Evolutionary conservation across 441 rosid species (phyloP), one percentile per base, ranked within the genome.

Genomic region (Heliophila coronopifolia): DNA sequence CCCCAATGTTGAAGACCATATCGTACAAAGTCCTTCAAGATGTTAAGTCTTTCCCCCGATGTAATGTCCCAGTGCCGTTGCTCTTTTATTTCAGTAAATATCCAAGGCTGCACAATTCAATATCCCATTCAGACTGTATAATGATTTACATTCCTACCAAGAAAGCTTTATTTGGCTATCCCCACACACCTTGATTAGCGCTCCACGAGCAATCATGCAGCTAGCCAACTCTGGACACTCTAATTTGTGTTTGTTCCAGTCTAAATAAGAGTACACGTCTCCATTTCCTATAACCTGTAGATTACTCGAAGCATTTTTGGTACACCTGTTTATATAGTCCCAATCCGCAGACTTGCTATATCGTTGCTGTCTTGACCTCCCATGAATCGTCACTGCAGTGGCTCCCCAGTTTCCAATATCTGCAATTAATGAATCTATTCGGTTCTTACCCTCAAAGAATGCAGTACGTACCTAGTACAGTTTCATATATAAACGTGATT

Each of bases 1-100:
- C 98, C 98, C 98, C 98, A 91, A 50, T 91, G 98, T 55, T 91
- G 73, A 39, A 91, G 90, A 33, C 98, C 98, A 71, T 68, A 76
- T 18, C 58, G 84, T 9, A 71, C 88, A 37, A 74, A 91, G 56
- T 91, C 96, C 73, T 86, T 84, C 66, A 91, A 59, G 59, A 91
- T 79, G 72, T 75, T 76, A 16, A 86, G 71, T 37, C 94, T 68
- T 69, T 91, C 93, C 35, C 75, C 82, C 4, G 94, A 86, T 24
- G 79, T 75, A 34, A 91, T 91, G 73, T 86, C 96, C 96, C 98
- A 91, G 61, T 84, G 88, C 57, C 98, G 74, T 73, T 80, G 98
- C 65, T 86, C 94, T 71, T 84, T 91, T 61, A 84, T 82, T 76
- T 91, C 96, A 59, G 95, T 87, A 63, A 83, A 91, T 76, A 87